Evolutionary conservation across 352 stramenopile genomes (phyloP).

Genomic region (Phytophthora sansomeana): DNA sequence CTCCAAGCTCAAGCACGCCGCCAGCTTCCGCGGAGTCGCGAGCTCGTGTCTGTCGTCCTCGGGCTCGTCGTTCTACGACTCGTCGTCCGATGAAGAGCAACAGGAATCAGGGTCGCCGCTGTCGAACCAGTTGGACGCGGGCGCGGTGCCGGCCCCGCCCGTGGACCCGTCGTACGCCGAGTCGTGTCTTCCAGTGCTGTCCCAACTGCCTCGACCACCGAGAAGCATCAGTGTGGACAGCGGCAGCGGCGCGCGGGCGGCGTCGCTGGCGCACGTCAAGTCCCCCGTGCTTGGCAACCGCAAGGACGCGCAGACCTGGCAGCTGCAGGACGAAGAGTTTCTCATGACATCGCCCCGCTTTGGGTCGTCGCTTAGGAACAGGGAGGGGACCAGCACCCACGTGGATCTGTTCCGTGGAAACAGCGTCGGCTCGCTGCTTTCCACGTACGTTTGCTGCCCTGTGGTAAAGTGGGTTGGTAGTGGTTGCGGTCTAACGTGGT

Average conservation of each 20-base stretch:
- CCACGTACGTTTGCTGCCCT: constrained; percentile 33
- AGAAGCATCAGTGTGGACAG: constrained; percentile 60
- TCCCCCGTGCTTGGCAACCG: constrained; percentile 63
- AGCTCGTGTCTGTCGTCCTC: constrained; percentile 61
- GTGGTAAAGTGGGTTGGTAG: neutral
- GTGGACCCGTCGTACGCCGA: constrained; percentile 58
- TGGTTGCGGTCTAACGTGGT: constrained; percentile 21
- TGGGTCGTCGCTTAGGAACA: constrained; percentile 35
- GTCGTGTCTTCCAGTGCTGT: constrained; percentile 56
- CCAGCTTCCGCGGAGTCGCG: constrained; percentile 57
- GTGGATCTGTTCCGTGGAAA: constrained; percentile 42
- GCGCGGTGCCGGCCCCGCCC: constrained; percentile 19
- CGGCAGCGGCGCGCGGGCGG: constrained; percentile 29
- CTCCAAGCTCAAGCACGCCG: constrained; percentile 35
- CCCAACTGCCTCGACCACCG: constrained; percentile 47
- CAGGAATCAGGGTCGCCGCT: constrained; percentile 23
- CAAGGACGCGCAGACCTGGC: constrained; percentile 74
- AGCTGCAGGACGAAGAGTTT: constrained; percentile 76
- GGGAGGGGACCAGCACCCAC: constrained; percentile 10
- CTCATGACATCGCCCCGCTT: constrained; percentile 67
- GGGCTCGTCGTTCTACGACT: constrained; percentile 63
- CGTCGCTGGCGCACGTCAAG: constrained; percentile 55
- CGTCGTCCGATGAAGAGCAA: constrained; percentile 57
- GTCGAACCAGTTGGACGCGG: constrained; percentile 22
- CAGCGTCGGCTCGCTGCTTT: constrained; percentile 37